These are phyloP conservation scores for Monilinia fructicola DNA, from an alignment of 2,329 filamentous ascomycete genomes.

Conservation along the genomic window DNA sequence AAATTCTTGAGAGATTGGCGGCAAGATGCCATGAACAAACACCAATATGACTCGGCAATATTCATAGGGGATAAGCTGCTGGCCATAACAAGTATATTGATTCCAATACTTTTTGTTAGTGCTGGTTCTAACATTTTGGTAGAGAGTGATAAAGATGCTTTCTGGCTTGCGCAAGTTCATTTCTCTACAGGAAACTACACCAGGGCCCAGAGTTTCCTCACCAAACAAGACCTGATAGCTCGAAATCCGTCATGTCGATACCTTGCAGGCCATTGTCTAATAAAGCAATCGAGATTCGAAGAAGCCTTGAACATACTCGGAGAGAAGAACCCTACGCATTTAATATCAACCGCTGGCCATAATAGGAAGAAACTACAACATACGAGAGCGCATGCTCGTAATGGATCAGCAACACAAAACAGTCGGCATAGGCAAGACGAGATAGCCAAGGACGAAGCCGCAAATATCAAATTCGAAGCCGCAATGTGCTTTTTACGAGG, in stretches of 20 bases:
- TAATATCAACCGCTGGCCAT: slow-evolving; percentile 65
- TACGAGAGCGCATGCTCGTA: slow-evolving; percentile 52
- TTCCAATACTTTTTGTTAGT: not conserved
- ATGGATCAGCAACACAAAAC: slow-evolving; percentile 51
- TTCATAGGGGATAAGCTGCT: slow-evolving; percentile 97
- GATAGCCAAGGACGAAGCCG: slow-evolving; percentile 60
- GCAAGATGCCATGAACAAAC: slow-evolving; percentile 91
- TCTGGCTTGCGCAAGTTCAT: slow-evolving; percentile 97
- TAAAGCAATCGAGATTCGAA: slow-evolving; percentile 87
- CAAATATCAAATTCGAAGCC: slow-evolving; percentile 83
- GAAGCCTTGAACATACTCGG: slow-evolving; percentile 85
- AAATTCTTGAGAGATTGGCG: slow-evolving; percentile 91
- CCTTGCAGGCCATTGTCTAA: slow-evolving; percentile 87
- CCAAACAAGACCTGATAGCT: slow-evolving; percentile 76
- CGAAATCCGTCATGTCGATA: slow-evolving; percentile 88
- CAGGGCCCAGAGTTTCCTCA: slow-evolving; percentile 82
- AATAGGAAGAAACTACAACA: slow-evolving; percentile 70
- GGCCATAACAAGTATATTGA: slow-evolving; percentile 76
- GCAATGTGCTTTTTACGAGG: slow-evolving; percentile 96
- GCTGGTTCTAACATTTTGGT: slow-evolving; percentile 25
- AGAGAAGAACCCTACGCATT: slow-evolving; percentile 89
- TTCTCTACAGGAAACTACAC: slow-evolving; percentile 95
- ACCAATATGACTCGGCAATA: slow-evolving; percentile 94
- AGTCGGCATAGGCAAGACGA: slow-evolving; percentile 36
- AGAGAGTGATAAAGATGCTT: slow-evolving; percentile 93